A percentile compares a stretch with the other conserved stretches of the same genome.
These are phyloP conservation scores for Orychophragmus violaceus DNA, from an alignment of 345 rosid genomes.

Conservation along the genomic window DNA sequence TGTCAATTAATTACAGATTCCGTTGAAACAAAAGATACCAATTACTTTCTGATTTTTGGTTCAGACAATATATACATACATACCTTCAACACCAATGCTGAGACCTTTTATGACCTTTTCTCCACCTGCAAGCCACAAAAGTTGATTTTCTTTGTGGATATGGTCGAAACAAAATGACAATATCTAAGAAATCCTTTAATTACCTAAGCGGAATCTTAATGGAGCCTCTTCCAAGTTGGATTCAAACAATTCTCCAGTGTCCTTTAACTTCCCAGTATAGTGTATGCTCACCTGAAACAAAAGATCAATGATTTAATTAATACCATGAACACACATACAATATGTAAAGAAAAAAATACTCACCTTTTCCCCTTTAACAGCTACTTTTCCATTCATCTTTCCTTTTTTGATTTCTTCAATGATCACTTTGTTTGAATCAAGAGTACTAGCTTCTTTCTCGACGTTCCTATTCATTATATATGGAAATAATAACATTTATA, in stretches of 20 bases:
- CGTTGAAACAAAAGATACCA: too few relatives aligned
- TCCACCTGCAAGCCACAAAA: slow-evolving; percentile 27
- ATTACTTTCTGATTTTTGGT: too few relatives aligned
- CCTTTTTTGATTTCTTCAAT: slow-evolving; percentile 28
- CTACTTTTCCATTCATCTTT: slow-evolving; percentile 36
- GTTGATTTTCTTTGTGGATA: background rate
- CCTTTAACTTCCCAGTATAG: slow-evolving; percentile 45
- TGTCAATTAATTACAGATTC: too few relatives aligned
- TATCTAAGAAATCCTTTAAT: background rate
- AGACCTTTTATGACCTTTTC: slow-evolving; percentile 38
- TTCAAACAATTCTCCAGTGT: slow-evolving; percentile 38
- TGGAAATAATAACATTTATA: background rate
- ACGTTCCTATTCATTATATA: slow-evolving; percentile 20
- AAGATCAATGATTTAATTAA: too few relatives aligned
- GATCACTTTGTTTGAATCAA: slow-evolving; percentile 14
- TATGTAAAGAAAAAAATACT: background rate
- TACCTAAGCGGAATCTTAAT: slow-evolving; percentile 50
- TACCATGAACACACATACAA: too few relatives aligned
- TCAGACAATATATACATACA: too few relatives aligned
- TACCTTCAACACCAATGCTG: slow-evolving; percentile 60
- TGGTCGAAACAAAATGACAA: background rate
- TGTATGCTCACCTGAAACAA: slow-evolving; percentile 40
- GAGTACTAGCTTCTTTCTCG: slow-evolving; percentile 6
- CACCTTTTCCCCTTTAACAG: slow-evolving; percentile 48
- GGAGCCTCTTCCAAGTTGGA: slow-evolving; percentile 39